Conservation (phyloP, 768 basidiomycete species). For the Pisolithus orientalis region DNA sequence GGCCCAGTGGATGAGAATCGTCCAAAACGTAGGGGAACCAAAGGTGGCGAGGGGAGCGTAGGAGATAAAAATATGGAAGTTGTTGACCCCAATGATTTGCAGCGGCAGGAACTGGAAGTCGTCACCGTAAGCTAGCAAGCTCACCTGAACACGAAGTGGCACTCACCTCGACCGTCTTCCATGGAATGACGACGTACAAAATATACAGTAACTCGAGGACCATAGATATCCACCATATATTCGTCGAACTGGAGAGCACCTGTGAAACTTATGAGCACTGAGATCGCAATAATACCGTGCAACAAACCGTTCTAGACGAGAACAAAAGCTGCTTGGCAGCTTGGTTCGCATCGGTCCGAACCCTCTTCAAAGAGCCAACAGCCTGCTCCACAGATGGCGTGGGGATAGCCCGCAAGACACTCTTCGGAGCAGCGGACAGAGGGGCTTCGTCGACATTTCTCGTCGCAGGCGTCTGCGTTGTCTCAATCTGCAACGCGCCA, state of each 20-base stretch:
- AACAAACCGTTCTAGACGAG: slow-evolving; percentile 24
- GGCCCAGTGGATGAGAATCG: slow-evolving; percentile 54
- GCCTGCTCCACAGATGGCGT: slow-evolving; percentile 16
- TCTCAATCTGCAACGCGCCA: not conserved
- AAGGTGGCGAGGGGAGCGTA: slow-evolving; percentile 47
- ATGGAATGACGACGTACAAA: slow-evolving; percentile 47
- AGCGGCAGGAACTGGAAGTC: slow-evolving; percentile 12
- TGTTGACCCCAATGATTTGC: slow-evolving; percentile 2
- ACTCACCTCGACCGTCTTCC: slow-evolving; percentile 40
- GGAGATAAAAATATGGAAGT: slow-evolving; percentile 25
- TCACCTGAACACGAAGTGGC: not conserved
- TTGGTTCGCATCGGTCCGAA: slow-evolving; percentile 15
- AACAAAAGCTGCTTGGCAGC: slow-evolving; percentile 15
- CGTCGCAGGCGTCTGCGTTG: slow-evolving; percentile 2
- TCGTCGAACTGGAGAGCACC: slow-evolving; percentile 62
- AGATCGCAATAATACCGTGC: not conserved
- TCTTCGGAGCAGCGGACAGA: slow-evolving; percentile 24
- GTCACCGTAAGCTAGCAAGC: slow-evolving; percentile 1
- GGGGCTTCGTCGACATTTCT: slow-evolving; percentile 12
- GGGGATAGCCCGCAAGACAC: slow-evolving; percentile 18
- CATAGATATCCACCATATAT: slow-evolving; percentile 53
- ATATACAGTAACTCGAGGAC: slow-evolving; percentile 51
- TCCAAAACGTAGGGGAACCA: slow-evolving; percentile 44
- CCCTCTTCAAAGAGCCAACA: slow-evolving; percentile 13
- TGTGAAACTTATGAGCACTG: slow-evolving; percentile 9